These are phyloP conservation scores for Sanghuangporus sanghuang DNA, from an alignment of 1,284 basidiomycete species.

Conservation along the genomic window DNA sequence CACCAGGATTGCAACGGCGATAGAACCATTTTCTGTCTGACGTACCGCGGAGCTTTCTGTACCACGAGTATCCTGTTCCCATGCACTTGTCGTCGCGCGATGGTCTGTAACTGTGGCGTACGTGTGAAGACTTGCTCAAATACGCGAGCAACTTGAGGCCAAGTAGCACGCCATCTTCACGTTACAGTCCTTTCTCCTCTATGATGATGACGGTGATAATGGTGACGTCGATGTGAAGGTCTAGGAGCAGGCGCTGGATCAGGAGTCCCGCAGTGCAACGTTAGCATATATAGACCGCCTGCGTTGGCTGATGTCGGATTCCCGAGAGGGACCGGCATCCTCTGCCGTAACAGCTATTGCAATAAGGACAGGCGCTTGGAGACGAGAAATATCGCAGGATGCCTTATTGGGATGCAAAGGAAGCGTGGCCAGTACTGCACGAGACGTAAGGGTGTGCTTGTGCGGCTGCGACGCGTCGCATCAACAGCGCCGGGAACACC, in stretches of 20 bases:
- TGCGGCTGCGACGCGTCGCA: conserved; percentile 37
- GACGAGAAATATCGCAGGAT: not conserved
- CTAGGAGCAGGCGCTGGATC: not conserved
- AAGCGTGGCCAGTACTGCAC: conserved; percentile 18
- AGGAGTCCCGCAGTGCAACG: not conserved
- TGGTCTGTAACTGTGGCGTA: conserved; percentile 96
- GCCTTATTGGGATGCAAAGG: conserved; percentile 1
- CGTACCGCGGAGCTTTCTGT: conserved; percentile 3
- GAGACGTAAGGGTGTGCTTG: conserved; percentile 24
- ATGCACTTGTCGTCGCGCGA: conserved; percentile 47
- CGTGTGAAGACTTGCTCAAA: conserved; percentile 96
- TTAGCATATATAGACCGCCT: not conserved
- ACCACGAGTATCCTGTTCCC: conserved; percentile 3
- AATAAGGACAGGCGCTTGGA: conserved; percentile 7
- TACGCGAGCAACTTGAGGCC: conserved; percentile 93
- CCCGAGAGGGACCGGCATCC: not conserved
- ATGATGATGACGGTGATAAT: too few species aligned
- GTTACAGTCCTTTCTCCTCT: conserved; percentile 60
- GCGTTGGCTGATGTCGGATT: not conserved
- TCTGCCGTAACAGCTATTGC: conserved; percentile 2
- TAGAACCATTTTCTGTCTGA: conserved; percentile 9
- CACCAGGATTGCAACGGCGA: conserved; percentile 2
- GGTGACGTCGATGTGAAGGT: conserved; percentile 13
- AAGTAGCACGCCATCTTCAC: conserved; percentile 93
- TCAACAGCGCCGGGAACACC: conserved; percentile 73